Conservation (phyloP, 345 rosid species). For the Rhizophora apiculata region DNA sequence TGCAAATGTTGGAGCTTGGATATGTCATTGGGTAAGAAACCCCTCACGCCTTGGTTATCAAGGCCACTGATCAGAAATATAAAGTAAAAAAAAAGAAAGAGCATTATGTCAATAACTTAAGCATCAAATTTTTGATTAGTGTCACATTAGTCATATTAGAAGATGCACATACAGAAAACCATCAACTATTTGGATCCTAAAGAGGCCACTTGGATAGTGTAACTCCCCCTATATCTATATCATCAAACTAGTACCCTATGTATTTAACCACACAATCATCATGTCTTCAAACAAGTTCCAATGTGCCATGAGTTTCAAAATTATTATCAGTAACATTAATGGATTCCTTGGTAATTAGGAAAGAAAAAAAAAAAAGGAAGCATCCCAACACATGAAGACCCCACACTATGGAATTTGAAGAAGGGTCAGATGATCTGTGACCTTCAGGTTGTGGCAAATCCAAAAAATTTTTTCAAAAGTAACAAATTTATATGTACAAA, state of each 20-base stretch:
- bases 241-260: no score
- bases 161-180: no score
- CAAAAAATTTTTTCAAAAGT: no score
- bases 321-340: background rate
- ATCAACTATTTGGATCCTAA: background rate
- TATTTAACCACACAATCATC: background rate
- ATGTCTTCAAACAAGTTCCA: background rate
- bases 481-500: no score
- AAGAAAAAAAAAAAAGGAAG: no score
- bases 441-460: no score
- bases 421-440: no score
- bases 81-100: slow-evolving; percentile 1
- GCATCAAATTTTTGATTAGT: background rate
- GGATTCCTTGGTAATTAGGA: no score
- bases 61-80: slow-evolving; percentile 54
- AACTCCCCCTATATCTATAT: no score
- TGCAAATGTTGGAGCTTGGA: slow-evolving; percentile 69
- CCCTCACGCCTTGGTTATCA: slow-evolving; percentile 84
- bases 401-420: no score
- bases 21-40: slow-evolving; percentile 71
- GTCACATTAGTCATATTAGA: background rate
- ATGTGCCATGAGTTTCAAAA: background rate
- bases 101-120: slow-evolving; percentile 1
- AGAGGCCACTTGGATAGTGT: background rate
- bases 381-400: no score